Evolutionary conservation across 306 rosid genomes (phyloP), one percentile per base, ranked within the genome.

Genomic region (Cyclanthera cordifolia): DNA sequence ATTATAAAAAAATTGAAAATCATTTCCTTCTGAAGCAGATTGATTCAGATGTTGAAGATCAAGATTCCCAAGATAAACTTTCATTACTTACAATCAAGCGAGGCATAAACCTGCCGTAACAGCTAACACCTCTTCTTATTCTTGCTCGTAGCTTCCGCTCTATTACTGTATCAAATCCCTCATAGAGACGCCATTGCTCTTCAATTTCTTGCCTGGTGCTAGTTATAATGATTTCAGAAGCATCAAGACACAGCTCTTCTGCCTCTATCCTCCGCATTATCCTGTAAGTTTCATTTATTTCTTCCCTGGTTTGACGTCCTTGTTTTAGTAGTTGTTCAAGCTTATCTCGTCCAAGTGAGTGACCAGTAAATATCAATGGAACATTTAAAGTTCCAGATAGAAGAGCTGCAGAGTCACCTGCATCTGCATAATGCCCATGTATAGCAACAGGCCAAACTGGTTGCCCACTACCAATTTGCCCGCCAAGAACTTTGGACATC

Each of bases 141-240:
- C 90, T 80, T 46, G 85, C 90, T 77, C 87, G 70, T 60, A 85
- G 55, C 54, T 85, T 85, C 37, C 87, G 84, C 68, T 82, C 90
- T 25, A 85, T 68, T 34, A 82, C 59, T n/a, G 90, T 87, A 74
- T 85, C 90, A 78, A 85, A 85, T 8, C 90, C 90, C 70, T 85
- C 90, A 54, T 82, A 85, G 25, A 85, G 76, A 52, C 85, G 87
- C 85, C 90, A 85, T 46, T 85, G 90, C 64, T 79, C 76, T 53
- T 85, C 90, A 16, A 82, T 85, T 74, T 85, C 90, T 68, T 85
- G 90, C 59, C 85, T 80, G 15, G 87, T 85, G 79, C 90, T 82
- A 65, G 90, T 85, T 65, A 85, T 82, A 58, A 82, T 78, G 24
- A 80, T 82, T 74, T 85, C 90, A 21, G 87, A 80, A 54, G 82